Evolutionary conservation across 1,139 yeast species (phyloP), one percentile per base, ranked within the genome.

Genomic region (Kazachstania sp.): DNA sequence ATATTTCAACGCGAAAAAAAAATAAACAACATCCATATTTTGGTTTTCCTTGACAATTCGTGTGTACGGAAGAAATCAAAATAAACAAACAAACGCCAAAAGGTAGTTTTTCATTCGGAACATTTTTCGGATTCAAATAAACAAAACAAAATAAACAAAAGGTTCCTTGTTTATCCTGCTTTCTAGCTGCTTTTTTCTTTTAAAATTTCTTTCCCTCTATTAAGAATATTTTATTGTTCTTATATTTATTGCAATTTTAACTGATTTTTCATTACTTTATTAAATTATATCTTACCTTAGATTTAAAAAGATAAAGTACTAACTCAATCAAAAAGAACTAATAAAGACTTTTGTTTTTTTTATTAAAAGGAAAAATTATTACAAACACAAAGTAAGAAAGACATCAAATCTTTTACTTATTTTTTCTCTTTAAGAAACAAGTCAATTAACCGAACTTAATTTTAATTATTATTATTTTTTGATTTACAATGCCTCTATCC

Each of bases 401-500:
- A 31, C 35, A 31, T n/a, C 16, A 31, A 31, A 13, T n/a, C 9
- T 31, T 16, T 13, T 18, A 13, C 12, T 26, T 8, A 19, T 39
- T 15, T 13, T 38, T 12, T 7, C 3, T 12, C 23, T 8, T 23
- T 38, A 15, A 13, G 28, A 23, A 23, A 23, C 28, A 23, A 23
- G 28, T 15, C 36, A 15, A 32, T 7, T 4, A n/a, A 32, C 34
- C 13, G 34, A 15, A 15, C 16, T 16, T 7, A 32, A 15, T 15
- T 32, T 16, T 32, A 11, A 16, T 16, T 32, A 32, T 7, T 32
- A 32, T 12, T 32, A 32, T 32, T 32, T 15, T 32, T 16, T 32
- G 18, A 32, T 32, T 15, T 16, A 15, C 36, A 23, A 39, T 44
- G 44, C 53, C 48, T 30, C 43, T 53, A 45, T 50, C 56, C 15